Evolutionary conservation across 176 grass and related monocot species (phyloP).

Genomic region (Rhynchospora breviuscula): DNA sequence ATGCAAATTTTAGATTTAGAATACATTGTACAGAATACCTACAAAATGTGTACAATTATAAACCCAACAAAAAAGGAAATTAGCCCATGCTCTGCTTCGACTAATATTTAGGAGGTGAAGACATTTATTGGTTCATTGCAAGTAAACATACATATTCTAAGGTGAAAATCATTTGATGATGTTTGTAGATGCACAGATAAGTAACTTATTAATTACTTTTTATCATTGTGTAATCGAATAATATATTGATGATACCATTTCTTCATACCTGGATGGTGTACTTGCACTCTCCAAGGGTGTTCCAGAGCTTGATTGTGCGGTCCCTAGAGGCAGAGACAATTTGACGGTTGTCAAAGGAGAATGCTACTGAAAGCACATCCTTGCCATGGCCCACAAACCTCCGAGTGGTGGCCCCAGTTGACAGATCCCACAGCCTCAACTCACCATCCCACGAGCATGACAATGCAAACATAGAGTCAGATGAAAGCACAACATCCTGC

Average conservation of each 20-base stretch:
- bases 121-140: no score
- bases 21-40: not conserved
- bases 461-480: slow-evolving; percentile 77
- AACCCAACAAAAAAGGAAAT: not conserved
- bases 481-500: slow-evolving; percentile 75
- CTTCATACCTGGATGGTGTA: slow-evolving; percentile 64
- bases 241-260: not conserved
- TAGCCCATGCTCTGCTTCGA: not conserved
- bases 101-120: not conserved
- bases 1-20: not conserved
- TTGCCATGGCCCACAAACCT: slow-evolving; percentile 78
- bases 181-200: not conserved
- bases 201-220: not conserved
- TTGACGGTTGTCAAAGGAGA: slow-evolving; percentile 91
- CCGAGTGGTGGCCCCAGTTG: slow-evolving; percentile 55
- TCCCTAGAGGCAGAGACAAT: slow-evolving; percentile 88
- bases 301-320: slow-evolving; percentile 91
- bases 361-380: slow-evolving; percentile 89
- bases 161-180: not conserved
- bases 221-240: not conserved
- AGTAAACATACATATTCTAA: not conserved
- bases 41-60: not conserved
- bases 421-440: slow-evolving; percentile 82
- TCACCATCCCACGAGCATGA: slow-evolving; percentile 91
- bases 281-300: slow-evolving; percentile 96